Evolutionary conservation across 163 green algal genomes (phyloP).

Genomic region (Chloroidium sp.): DNA sequence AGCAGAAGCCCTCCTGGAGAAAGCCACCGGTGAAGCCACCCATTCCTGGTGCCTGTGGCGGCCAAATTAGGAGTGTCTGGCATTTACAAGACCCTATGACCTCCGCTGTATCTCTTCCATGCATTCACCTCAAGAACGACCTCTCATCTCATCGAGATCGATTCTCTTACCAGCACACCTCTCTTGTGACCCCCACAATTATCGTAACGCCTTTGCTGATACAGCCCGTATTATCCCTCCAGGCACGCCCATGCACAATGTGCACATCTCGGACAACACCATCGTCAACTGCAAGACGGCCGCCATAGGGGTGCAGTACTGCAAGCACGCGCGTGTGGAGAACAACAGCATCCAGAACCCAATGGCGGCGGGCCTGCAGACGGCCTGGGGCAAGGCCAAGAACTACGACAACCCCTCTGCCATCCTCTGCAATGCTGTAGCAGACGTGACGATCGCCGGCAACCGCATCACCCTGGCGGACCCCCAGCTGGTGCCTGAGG

Average conservation of each 20-base stretch:
- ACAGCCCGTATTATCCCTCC: too few relatives aligned
- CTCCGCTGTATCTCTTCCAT: too few relatives aligned
- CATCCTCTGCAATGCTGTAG: neutral
- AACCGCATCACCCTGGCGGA: neutral
- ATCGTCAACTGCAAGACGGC: neutral
- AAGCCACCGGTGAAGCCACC: neutral
- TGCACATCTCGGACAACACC: neutral
- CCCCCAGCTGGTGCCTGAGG: neutral
- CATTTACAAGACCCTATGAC: too few relatives aligned
- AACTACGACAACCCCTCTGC: neutral
- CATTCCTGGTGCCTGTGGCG: too few relatives aligned
- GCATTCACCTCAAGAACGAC: too few relatives aligned
- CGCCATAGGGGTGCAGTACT: neutral
- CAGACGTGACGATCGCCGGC: neutral
- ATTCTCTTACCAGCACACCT: too few relatives aligned
- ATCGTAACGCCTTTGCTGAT: too few relatives aligned
- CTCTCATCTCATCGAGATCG: too few relatives aligned
- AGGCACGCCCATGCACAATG: neutral
- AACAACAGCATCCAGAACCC: neutral
- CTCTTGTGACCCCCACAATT: too few relatives aligned
- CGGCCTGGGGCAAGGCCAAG: too few relatives aligned
- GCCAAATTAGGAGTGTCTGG: too few relatives aligned
- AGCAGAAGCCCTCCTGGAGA: neutral
- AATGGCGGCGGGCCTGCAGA: neutral
- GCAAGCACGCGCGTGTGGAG: neutral